A percentile compares a stretch with the other conserved stretches of the same genome.
Conservation (phyloP, 129 eudicot species). For the Lactuca sativa region DNA sequence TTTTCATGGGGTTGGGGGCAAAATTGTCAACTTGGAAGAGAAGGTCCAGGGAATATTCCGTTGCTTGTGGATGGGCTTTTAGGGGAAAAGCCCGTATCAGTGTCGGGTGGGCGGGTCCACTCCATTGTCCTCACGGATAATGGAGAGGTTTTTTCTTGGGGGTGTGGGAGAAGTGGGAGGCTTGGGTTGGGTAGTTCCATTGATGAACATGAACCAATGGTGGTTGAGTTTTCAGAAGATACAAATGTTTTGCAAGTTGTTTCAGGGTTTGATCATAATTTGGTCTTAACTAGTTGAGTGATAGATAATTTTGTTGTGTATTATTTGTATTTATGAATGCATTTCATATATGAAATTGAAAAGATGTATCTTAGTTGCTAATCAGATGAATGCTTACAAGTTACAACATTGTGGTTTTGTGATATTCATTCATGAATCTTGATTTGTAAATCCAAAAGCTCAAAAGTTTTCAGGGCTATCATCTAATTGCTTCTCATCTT, state of each 20-base stretch:
- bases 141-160: conserved; percentile 80
- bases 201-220: conserved; percentile 78
- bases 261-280: conserved; percentile 91
- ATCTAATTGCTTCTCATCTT: conserved; percentile 92
- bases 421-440: not conserved
- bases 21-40: conserved; percentile 82
- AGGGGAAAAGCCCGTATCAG: conserved; percentile 51
- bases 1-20: conserved; percentile 96
- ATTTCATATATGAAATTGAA: not conserved
- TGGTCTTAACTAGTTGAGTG: conserved; percentile 37
- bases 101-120: conserved; percentile 85
- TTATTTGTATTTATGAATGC: too few species aligned
- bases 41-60: conserved; percentile 60
- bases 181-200: conserved; percentile 85
- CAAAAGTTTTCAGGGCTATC: conserved; percentile 89
- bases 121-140: conserved; percentile 56
- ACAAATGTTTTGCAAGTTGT: conserved; percentile 72
- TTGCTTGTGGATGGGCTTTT: conserved; percentile 50
- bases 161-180: conserved; percentile 91
- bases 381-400: conserved; percentile 11
- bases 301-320: not conserved
- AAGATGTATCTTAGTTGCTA: conserved; percentile 6
- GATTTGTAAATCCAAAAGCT: not conserved
- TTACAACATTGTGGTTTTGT: conserved; percentile 27
- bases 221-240: conserved; percentile 59